A percentile compares a stretch with the other conserved stretches of the same genome.
These are phyloP conservation scores for Vigna radiata DNA, from an alignment of 306 rosid species.

Conservation along the genomic window DNA sequence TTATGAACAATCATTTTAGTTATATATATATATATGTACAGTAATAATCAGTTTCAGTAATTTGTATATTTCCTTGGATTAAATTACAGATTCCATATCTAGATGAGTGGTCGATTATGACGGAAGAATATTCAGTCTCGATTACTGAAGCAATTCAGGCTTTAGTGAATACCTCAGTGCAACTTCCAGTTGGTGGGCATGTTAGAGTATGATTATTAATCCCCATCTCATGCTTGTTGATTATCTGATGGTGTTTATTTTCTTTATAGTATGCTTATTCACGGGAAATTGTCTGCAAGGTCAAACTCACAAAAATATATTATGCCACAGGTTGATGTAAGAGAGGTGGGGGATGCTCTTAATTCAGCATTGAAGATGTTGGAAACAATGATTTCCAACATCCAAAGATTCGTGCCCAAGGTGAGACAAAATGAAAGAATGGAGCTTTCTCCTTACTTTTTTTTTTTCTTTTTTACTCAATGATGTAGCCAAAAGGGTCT, in stretches of 20 bases:
- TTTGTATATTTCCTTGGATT: constrained; percentile 31
- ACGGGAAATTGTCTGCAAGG: constrained; percentile 29
- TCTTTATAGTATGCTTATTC: constrained; percentile 16
- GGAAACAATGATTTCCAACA: constrained; percentile 60
- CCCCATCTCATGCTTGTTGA: constrained; percentile 27
- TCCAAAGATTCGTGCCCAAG: constrained; percentile 67
- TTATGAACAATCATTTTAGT: background rate
- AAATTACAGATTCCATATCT: constrained; percentile 69
- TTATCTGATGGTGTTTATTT: constrained; percentile 14
- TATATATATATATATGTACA: background rate
- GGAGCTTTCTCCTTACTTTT: background rate
- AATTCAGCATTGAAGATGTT: constrained; percentile 67
- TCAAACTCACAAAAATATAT: constrained; percentile 33
- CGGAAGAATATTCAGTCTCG: constrained; percentile 67
- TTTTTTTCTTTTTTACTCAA: background rate
- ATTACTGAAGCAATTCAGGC: constrained; percentile 68
- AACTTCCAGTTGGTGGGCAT: constrained; percentile 69
- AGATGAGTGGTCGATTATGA: constrained; percentile 74
- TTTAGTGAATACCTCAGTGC: constrained; percentile 73
- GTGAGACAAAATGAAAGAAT: constrained; percentile 49
- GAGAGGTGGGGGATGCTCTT: constrained; percentile 69
- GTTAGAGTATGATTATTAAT: constrained; percentile 60
- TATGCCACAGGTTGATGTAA: constrained; percentile 64
- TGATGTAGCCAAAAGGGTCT: background rate
- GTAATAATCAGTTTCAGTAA: constrained; percentile 32